These are phyloP conservation scores for Flaveria trinervia DNA, from an alignment of 129 eudicot genomes.

Conservation along the genomic window DNA sequence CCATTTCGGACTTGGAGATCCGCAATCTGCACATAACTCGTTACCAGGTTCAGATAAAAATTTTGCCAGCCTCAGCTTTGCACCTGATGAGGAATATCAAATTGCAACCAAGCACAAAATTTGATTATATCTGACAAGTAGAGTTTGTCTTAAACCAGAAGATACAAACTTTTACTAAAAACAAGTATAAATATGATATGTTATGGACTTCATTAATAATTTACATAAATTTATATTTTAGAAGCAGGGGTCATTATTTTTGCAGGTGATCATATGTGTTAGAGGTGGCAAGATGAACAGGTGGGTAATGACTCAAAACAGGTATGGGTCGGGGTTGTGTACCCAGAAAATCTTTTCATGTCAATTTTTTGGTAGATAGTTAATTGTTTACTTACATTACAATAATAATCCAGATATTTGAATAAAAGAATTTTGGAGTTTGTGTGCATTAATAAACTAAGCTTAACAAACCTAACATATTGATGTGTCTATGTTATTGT, in stretches of 20 bases:
- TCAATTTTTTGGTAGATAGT: too few relatives aligned
- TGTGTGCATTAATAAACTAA: not conserved
- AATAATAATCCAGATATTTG: not conserved
- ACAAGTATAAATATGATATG: not conserved
- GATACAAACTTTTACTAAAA: not conserved
- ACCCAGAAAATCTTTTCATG: too few relatives aligned
- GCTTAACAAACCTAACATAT: not conserved
- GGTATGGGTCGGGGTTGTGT: too few relatives aligned
- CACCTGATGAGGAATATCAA: conserved; percentile 45
- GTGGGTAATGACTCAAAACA: too few relatives aligned
- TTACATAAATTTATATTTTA: too few relatives aligned
- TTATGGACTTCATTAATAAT: not conserved
- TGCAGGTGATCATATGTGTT: too few relatives aligned
- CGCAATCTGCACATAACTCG: conserved; percentile 85
- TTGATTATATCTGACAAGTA: not conserved
- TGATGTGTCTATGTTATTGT: not conserved
- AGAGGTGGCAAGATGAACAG: too few relatives aligned
- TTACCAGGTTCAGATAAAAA: conserved; percentile 65
- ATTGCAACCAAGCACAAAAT: conserved; percentile 22
- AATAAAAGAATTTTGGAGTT: not conserved
- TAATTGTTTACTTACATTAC: not conserved
- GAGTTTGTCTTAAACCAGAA: not conserved
- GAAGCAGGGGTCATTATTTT: too few relatives aligned
- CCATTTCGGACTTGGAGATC: conserved; percentile 92
- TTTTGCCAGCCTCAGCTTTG: conserved; percentile 54